phyloP scores from a whole-genome alignment of 1,284 basidiomycete species.

The Ceratobasidium sp. region DNA sequence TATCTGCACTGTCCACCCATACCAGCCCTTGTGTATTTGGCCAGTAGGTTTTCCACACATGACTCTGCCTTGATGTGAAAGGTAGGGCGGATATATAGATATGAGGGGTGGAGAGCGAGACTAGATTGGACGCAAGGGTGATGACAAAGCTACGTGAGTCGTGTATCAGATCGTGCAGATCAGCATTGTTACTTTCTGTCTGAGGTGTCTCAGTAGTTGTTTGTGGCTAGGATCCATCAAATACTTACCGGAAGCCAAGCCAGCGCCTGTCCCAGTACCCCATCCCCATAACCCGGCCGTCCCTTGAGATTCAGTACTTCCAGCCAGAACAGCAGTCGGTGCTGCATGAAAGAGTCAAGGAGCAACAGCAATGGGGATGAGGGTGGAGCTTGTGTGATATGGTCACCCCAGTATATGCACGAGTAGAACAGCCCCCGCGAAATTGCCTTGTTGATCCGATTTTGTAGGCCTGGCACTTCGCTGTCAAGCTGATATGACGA shows the following conservation, averaged over 20 bases:
- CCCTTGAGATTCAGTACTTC: conserved; percentile 38
- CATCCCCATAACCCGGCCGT: background rate
- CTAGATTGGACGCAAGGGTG: background rate
- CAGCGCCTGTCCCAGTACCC: background rate
- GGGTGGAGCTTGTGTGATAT: background rate
- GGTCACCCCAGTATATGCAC: background rate
- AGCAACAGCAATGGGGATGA: no score
- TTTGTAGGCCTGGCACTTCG: background rate
- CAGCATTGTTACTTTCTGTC: background rate
- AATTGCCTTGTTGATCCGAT: background rate
- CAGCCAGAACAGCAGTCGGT: conserved; percentile 37
- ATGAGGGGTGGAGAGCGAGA: conserved; percentile 1
- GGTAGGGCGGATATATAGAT: conserved; percentile 10
- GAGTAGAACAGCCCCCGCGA: background rate
- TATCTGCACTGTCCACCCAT: background rate
- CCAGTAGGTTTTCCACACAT: background rate
- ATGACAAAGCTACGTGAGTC: background rate
- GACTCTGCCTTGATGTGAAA: background rate
- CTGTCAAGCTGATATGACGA: background rate
- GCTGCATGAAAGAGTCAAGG: no score
- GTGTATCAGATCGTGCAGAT: background rate
- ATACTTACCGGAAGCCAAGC: background rate
- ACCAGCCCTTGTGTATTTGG: background rate
- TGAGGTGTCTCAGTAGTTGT: no score
- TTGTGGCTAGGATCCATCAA: no score